Base-by-base conservation (phyloP, 2,329 filamentous ascomycete genomes). In the Macroventuria anomochaeta region DNA sequence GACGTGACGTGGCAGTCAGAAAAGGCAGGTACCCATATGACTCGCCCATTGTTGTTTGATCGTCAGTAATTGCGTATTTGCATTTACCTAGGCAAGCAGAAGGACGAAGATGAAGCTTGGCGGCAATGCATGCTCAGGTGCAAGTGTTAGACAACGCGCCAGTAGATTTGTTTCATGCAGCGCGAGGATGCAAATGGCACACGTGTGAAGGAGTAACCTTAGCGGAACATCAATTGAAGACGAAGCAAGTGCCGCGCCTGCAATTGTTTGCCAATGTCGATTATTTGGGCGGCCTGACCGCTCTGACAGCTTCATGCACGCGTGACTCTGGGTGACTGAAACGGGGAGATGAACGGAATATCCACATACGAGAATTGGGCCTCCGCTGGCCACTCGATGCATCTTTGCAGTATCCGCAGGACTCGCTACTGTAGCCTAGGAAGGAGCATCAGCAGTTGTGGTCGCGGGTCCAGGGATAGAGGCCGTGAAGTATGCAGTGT, bases 341-440 rank as follows among this genome's bases (percentile, higher is more conserved):
- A 29, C 33, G 40, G 57, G 42, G 46, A 58, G 42, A 55, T 41
- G 43, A 43, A 59, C 39, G 49, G 53, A 61, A 54, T 15, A 54
- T 46, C 38, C 53, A 79, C 79, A 73, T 77, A 81, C 79, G 77
- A 69, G 79, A 80, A 62, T 78, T 68, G 58, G 76, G 74, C 64
- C 70, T 77, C 66, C 78, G 76, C 67, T 74, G 73, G 77, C 77
- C 78, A 71, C 75, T 74, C 38, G 76, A 68, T 59, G 73, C 69
- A 58, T 73, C 68, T 74, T 80, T 81, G 75, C 79, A 81, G 66
- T 81, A 81, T 48, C 79, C 79, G 67, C 79, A 81, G 55, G 77
- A 76, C 61, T 78, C 75, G 54, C 70, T 71, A 60, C 78, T 76
- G 67, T 81, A 81, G 66, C 79, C 79, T 81, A 52, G 23, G 42